Base-by-base conservation (phyloP, 441 rosid genomes). In the Adansonia rubrostipa region DNA sequence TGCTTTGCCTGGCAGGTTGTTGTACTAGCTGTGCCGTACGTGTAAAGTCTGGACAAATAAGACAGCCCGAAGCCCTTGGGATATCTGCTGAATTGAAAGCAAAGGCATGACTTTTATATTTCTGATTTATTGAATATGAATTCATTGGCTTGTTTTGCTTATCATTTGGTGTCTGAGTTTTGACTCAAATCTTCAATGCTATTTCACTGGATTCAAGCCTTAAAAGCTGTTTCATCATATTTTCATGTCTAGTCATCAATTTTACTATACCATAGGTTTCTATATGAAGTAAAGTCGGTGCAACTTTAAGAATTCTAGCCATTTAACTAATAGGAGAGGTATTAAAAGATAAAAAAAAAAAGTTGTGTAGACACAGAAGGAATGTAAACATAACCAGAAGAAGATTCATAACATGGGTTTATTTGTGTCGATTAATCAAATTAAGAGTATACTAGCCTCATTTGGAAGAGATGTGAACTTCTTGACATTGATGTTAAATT, bases 21-120 rank as follows among this genome's bases (percentile, higher is more conserved):
- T 93, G 99, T 78, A 96, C 98, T 74, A 95, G 99, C 77, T 93
- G 97, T 81, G 98, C 99, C 2, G 97, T 92, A 13, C 95, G 98
- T 71, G 86, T 93, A 50, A 93, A 91, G 88, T 92, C 98, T 72
- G 99, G 99, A 78, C 80, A 93, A 79, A 77, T 96, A 68, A 86
- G 91, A 83, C 97, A 93, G 82, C 97, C 97, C 4, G 97, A 95
- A 88, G 97, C 99, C 11, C 84, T 95, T n/a, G 98, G 99, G 74
- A 93, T 96, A 83, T 96, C 98, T 74, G 90, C 98, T 24, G 98
- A 96, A 83, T 68, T 95, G 36, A 95, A 89, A 85, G 87, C 90
- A 1, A 89, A 93, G 98, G 99, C 87, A 87, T 70, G 73, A 3
- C 5, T 50, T 70, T 28, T 3, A 1, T 70, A 20, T 50, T 50